phyloP scores from a whole-genome alignment of 139 green algal species.

The Zygnema cylindricum region DNA sequence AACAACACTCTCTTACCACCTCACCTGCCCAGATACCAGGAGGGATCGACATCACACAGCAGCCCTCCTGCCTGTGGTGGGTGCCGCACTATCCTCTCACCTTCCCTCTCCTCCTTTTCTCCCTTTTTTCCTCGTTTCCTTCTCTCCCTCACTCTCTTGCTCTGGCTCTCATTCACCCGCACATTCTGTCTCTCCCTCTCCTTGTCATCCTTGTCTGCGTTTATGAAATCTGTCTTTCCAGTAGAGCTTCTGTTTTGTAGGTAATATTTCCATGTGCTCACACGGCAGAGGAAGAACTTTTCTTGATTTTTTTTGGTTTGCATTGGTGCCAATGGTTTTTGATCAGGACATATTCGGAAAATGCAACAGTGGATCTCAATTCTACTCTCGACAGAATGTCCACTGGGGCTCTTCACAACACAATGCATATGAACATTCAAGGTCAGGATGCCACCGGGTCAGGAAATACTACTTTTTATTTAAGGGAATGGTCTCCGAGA shows the following conservation, averaged over 20 bases:
- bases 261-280: no score
- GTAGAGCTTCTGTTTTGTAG: not conserved
- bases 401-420: not conserved
- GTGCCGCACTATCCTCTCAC: not conserved
- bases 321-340: no score
- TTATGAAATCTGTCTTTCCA: not conserved
- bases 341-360: not conserved
- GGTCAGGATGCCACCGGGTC: not conserved
- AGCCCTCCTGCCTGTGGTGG: slow-evolving; percentile 25
- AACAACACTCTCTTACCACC: not conserved
- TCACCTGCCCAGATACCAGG: not conserved
- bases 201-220: not conserved
- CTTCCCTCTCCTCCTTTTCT: not conserved
- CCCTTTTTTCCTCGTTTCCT: not conserved
- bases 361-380: not conserved
- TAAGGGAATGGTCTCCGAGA: no score
- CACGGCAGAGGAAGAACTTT: no score
- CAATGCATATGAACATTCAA: not conserved
- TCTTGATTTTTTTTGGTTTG: no score
- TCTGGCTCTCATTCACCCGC: not conserved
- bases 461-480: not conserved
- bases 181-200: not conserved
- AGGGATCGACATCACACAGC: not conserved
- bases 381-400: not conserved
- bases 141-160: not conserved